phyloP scores from a whole-genome alignment of 2,329 filamentous ascomycete genomes.

The Xylariales sp. region DNA sequence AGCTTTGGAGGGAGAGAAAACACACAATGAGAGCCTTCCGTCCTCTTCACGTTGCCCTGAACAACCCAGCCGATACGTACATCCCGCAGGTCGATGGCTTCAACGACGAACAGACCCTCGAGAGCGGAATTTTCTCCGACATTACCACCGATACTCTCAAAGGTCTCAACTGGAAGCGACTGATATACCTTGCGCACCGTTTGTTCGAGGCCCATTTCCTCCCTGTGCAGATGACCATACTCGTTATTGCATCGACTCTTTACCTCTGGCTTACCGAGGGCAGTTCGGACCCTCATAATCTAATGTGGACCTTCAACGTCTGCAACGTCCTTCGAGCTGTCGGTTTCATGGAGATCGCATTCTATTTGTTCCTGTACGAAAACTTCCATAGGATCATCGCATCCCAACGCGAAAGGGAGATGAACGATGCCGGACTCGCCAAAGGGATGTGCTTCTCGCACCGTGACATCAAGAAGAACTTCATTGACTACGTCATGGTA shows the following conservation, averaged over 20 bases:
- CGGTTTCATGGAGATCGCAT: slow-evolving; percentile 58
- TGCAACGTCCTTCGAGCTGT: slow-evolving; percentile 56
- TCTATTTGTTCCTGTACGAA: slow-evolving; percentile 65
- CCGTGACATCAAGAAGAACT: slow-evolving; percentile 50
- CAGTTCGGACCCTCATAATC: slow-evolving; percentile 44
- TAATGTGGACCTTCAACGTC: slow-evolving; percentile 55
- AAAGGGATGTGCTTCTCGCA: slow-evolving; percentile 63
- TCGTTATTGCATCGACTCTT: slow-evolving; percentile 57
- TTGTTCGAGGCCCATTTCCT: slow-evolving; percentile 73
- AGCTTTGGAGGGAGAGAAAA: slow-evolving; percentile 54
- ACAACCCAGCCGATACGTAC: slow-evolving; percentile 41
- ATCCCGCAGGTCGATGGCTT: slow-evolving; percentile 39
- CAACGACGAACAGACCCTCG: slow-evolving; percentile 34
- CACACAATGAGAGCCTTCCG: slow-evolving; percentile 50
- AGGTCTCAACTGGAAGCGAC: slow-evolving; percentile 49
- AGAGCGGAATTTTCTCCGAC: slow-evolving; percentile 52
- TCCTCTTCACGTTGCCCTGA: slow-evolving; percentile 49
- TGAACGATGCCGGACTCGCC: slow-evolving; percentile 59
- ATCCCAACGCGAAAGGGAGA: slow-evolving; percentile 57
- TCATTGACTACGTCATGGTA: slow-evolving; percentile 59
- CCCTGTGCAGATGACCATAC: slow-evolving; percentile 61
- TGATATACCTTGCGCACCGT: slow-evolving; percentile 57
- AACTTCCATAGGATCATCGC: slow-evolving; percentile 61
- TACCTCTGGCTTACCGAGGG: slow-evolving; percentile 52
- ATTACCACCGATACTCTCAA: slow-evolving; percentile 47